A percentile compares a stretch with the other conserved stretches of the same genome.
Conservation (phyloP, 176 grass and related monocot genomes). For the Themeda triandra region DNA sequence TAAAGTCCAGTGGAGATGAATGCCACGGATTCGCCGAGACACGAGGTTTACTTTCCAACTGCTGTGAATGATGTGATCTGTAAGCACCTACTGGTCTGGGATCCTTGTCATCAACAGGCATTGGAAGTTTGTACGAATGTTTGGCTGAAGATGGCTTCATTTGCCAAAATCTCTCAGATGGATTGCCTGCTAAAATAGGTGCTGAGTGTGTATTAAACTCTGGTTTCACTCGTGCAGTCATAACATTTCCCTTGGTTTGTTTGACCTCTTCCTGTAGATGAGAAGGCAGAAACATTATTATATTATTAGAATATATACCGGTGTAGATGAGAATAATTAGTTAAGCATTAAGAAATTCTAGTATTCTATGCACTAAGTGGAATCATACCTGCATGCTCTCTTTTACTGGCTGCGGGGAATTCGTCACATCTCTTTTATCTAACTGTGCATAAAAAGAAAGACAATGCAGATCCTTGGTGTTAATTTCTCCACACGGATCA, state of each 20-base stretch:
- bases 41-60: constrained; percentile 41
- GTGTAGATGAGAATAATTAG: not conserved
- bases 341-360: not conserved
- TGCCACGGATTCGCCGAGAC: constrained; percentile 36
- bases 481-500: not conserved
- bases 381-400: constrained; percentile 50
- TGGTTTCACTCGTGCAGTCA: constrained; percentile 33
- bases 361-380: not conserved
- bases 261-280: constrained; percentile 56
- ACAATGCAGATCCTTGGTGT: not conserved
- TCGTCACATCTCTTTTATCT: constrained; percentile 45
- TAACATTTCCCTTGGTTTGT: constrained; percentile 30
- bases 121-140: constrained; percentile 70
- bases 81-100: constrained; percentile 6
- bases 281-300: not conserved
- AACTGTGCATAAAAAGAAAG: constrained; percentile 38
- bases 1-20: constrained; percentile 46
- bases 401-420: constrained; percentile 34
- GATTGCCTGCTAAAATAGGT: constrained; percentile 49
- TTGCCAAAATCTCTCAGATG: constrained; percentile 52
- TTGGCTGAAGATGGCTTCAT: constrained; percentile 59
- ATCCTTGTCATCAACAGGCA: constrained; percentile 42
- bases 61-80: constrained; percentile 37
- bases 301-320: constrained; percentile 9
- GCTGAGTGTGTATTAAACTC: constrained; percentile 51